Base-by-base conservation (phyloP, 2,329 filamentous ascomycete species). In the Penicillium sp. region DNA sequence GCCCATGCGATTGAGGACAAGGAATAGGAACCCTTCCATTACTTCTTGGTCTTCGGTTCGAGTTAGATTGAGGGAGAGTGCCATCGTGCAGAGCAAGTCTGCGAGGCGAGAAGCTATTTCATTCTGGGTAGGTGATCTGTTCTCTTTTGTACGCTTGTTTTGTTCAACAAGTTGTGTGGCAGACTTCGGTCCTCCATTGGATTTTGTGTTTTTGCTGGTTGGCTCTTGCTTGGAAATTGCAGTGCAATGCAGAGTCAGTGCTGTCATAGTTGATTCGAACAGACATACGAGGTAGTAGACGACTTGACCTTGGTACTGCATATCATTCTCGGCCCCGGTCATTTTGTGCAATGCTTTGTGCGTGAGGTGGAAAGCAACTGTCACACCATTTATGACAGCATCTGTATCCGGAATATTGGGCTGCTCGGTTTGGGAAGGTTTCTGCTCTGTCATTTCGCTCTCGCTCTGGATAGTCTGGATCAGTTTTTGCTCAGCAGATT, bases 1-100 rank as follows among this genome's bases (percentile, higher is more conserved):
- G 0, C 77, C 77, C 15, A 75, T 68, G 10, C 75, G 72, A 32
- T 68, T 59, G 1, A 79, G 60, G 5, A 76, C 52, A 10, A 70
- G 48, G 42, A 65, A 75, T 8, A 79, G 60, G 29, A 74, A 70
- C 0, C 76, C 77, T 63, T 79, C 77, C 16, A 78, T 61, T 6
- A 77, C 54, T 16, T 69, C 60, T 21, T 64, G 61, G 25, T 75
- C 70, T 15, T 63, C 63, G 23, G 55, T 16, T 42, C 61, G 60
- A 1, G 56, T 45, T 8, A 60, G 42, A 42, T 73, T 65, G 10
- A 74, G 60, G 6, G 65, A 68, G 10, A 63, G 48, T 3, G 66
- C 58, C 69, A 75, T 72, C 3, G 49, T 65, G 38, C 57, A 61
- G 10, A 75, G 58, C 1, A 72, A 29, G n/a, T 60, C 57, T 31